Conservation (phyloP, 805 yeast genomes). For the Novakomyces olei region DNA sequence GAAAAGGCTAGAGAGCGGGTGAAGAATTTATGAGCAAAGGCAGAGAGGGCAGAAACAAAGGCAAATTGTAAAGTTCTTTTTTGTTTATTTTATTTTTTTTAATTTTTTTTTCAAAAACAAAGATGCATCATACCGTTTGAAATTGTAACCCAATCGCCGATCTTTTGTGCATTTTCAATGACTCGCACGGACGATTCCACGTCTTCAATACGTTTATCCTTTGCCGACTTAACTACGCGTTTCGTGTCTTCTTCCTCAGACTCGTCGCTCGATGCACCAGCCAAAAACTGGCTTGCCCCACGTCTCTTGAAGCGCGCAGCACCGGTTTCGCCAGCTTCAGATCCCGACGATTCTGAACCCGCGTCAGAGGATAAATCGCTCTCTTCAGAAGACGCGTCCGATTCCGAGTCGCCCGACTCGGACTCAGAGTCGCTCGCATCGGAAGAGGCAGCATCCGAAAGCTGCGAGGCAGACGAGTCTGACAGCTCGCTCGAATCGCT, state of each 20-base stretch:
- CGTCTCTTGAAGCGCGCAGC: slow-evolving; percentile 17
- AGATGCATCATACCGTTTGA: slow-evolving; percentile 17
- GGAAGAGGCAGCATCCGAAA: no score
- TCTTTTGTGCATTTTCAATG: slow-evolving; percentile 44
- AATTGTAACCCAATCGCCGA: slow-evolving; percentile 59
- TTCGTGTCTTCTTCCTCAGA: slow-evolving; percentile 44
- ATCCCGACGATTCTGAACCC: slow-evolving; percentile 11
- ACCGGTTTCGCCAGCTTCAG: slow-evolving; percentile 14
- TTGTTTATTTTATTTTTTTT: no score
- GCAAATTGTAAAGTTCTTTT: no score
- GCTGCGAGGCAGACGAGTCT: no score
- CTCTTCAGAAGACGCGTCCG: slow-evolving; percentile 2
- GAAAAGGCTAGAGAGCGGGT: no score
- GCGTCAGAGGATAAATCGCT: slow-evolving; percentile 13
- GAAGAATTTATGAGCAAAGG: no score
- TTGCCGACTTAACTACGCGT: slow-evolving; percentile 78
- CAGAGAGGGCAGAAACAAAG: no score
- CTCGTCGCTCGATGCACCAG: slow-evolving; percentile 19
- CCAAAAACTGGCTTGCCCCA: slow-evolving; percentile 16
- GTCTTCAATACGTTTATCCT: slow-evolving; percentile 80
- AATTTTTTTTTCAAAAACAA: not conserved
- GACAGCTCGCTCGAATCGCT: no score
- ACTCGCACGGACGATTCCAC: slow-evolving; percentile 42
- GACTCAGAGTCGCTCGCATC: not conserved
- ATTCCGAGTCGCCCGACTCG: not conserved